Base-by-base conservation (phyloP, 2,329 filamentous ascomycete genomes). In the Aspergillus calidoustus region DNA sequence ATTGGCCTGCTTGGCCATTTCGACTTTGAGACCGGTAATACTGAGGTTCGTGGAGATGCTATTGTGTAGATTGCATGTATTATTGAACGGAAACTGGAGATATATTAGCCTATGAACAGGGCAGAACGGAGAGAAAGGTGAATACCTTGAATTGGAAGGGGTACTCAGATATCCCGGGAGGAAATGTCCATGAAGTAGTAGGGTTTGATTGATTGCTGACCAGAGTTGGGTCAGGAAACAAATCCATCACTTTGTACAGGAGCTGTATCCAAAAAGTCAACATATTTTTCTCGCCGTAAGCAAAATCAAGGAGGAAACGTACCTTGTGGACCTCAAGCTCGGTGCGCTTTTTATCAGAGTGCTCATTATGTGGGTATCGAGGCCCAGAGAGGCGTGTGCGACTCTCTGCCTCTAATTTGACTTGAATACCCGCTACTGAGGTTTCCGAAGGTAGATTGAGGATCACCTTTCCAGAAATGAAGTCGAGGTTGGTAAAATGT, bases 301-400 rank as follows among this genome's bases (percentile, higher is more conserved):
- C 17, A 46, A 17, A 46, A 41, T 30, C 11, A 17, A 43, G 28
- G 38, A 17, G 46, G 13, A 49, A 17, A 51, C 74, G 67, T 65
- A 82, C 81, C 76, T 83, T 83, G 64, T 83, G 81, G 22, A 81
- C 74, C 68, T 83, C 81, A 55, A 80, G 67, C 69, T 82, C 80
- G n/a, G 79, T 78, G 59, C 78, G 77, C 68, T 77, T 80, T 71
- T 80, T 81, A n/a, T 82, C 79, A 23, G 77, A 75, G 43, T 77
- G 68, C 41, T 78, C 79, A 76, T 77, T 68, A 59, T 77, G 71
- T 2, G 75, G 76, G 62, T 79, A 64, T 58, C 72, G 77, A 64
- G 73, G 75, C 17, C 75, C 77, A 2, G 75, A 73, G 17, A 83
- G 73, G 46, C 80, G 72, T 25, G 80, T 81, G 41, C 76, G 77